Percentiles rank a stretch among this genome's conserved stretches.
phyloP scores from a whole-genome alignment of 176 grass and related monocot genomes.

The Stipa capillata region DNA sequence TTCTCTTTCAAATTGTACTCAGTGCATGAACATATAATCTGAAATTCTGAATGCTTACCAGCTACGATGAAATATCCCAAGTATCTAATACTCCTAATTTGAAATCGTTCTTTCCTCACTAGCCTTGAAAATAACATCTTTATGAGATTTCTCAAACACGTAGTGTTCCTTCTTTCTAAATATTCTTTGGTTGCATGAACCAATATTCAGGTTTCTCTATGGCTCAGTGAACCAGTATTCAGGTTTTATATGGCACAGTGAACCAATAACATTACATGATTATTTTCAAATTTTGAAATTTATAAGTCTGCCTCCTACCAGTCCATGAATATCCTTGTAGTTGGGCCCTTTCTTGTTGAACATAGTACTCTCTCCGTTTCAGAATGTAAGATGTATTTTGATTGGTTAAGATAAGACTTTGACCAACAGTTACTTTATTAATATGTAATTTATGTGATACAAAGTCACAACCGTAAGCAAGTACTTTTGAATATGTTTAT shows the following conservation, averaged over 20 bases:
- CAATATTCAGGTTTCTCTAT: not conserved
- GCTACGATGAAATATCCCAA: not conserved
- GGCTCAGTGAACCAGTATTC: not conserved
- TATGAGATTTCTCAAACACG: not conserved
- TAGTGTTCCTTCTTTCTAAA: not conserved
- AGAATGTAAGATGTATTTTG: no score
- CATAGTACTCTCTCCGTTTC: no score
- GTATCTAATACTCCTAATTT: not conserved
- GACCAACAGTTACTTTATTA: no score
- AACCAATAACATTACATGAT: no score
- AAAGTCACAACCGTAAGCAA: no score
- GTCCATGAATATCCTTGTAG: not conserved
- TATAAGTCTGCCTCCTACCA: not conserved
- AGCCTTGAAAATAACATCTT: not conserved
- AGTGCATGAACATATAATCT: no score
- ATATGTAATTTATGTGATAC: no score
- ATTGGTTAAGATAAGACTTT: no score
- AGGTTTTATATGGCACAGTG: no score
- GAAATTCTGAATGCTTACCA: not conserved
- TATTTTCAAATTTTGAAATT: not conserved
- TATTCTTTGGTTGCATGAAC: not conserved
- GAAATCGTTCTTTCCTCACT: not conserved
- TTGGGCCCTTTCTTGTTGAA: not conserved
- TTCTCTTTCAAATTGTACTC: not conserved
- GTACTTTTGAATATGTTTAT: no score